Evolutionary conservation across 495 filamentous ascomycete species (phyloP), one percentile per base, ranked within the genome.

Genomic region (Platismatia glauca): DNA sequence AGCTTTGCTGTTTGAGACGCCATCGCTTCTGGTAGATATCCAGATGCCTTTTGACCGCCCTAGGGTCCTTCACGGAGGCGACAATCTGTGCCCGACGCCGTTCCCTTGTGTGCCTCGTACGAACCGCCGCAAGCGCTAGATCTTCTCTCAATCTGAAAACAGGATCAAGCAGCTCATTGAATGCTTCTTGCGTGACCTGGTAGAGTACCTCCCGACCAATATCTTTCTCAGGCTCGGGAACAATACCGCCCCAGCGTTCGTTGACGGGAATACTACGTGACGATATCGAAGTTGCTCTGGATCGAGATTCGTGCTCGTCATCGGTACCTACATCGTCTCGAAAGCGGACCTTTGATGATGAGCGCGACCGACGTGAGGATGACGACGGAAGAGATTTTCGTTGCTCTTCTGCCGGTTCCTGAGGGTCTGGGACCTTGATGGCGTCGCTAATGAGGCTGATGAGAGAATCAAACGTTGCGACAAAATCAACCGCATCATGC

Each of bases 201-300:
- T 94, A 96, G 9, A 97, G 76, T 20, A 96, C 84, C 68, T 97
- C 94, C 65, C 88, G 90, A 37, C 90, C 90, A 11, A 88, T 83
- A 69, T 96, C 91, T 66, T 77, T 80, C 68, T 95, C 92, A 20
- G 85, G 84, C 57, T 90, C 88, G 12, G 89, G 88, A 16, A 90
- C 89, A 68, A 89, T 89, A 12, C 85, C 89, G 41, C 85, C 90
- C 89, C 89, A 92, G 43, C 90, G 79, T 71, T 94, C 89, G 11
- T 79, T 78, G 50, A 83, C 71, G 29, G 88, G 84, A n/a, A 89
- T 82, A 67, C 85, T 89, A 41, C 88, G 79, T 18, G 88, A 92
- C 8, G 89, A 91, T 1, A 87, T 90, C 29, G 89, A 93, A 8
- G 82, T 84, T 68, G 89, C 90, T 39, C 55, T 38, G 29, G 89